These are phyloP conservation scores for Suillus subalutaceus DNA, from an alignment of 768 basidiomycete species.

Conservation along the genomic window DNA sequence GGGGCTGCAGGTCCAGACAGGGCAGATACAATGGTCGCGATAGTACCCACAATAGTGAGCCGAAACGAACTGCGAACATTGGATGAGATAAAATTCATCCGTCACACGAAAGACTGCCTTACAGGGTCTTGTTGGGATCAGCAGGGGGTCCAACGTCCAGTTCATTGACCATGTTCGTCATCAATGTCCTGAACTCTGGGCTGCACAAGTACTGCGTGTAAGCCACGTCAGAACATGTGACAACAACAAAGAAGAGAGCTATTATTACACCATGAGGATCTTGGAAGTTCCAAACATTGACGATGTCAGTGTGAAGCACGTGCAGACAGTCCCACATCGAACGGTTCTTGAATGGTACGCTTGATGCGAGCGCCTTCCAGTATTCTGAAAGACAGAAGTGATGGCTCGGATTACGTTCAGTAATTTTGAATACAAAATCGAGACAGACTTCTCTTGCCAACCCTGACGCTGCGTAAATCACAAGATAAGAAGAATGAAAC, in stretches of 20 bases:
- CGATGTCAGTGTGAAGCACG: slow-evolving; percentile 23
- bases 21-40: background rate
- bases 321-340: slow-evolving; percentile 12
- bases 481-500: background rate
- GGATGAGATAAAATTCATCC: background rate
- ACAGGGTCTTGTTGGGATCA: background rate
- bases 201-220: background rate
- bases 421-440: slow-evolving; percentile 12
- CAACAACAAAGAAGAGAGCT: background rate
- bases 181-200: background rate
- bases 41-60: background rate
- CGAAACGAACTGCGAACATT: background rate
- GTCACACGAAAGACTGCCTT: background rate
- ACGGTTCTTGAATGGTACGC: slow-evolving; percentile 13
- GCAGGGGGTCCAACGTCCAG: background rate
- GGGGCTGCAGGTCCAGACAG: slow-evolving; percentile 1
- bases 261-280: slow-evolving; percentile 10
- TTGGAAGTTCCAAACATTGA: slow-evolving; percentile 24
- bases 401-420: background rate
- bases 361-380: slow-evolving; percentile 20
- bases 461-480: background rate
- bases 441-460: slow-evolving; percentile 12
- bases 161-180: slow-evolving; percentile 1
- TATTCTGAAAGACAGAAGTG: slow-evolving; percentile 16
- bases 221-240: background rate